Conservation (phyloP, 345 rosid species). For the Eucalyptus albens region DNA sequence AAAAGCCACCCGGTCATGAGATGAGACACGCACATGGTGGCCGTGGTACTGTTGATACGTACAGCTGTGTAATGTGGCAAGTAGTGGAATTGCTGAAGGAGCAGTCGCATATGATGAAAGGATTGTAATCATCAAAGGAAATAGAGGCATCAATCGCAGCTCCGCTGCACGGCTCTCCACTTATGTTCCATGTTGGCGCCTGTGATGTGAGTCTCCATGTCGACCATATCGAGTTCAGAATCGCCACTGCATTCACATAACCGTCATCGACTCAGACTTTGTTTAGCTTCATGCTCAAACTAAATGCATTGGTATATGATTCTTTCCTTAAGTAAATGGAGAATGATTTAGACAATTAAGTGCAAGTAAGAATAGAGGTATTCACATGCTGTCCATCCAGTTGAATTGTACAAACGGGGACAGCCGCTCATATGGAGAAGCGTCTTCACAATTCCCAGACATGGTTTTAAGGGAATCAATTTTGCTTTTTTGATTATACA, state of each 20-base stretch:
- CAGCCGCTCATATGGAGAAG: neutral
- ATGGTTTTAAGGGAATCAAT: neutral
- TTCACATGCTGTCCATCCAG: neutral
- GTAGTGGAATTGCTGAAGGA: conserved; percentile 9
- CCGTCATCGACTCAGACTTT: neutral
- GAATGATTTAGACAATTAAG: neutral
- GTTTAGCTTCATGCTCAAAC: neutral
- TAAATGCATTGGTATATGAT: neutral
- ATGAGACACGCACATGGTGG: neutral
- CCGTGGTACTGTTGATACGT: neutral
- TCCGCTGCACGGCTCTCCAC: conserved; percentile 53
- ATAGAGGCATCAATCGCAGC: conserved; percentile 11
- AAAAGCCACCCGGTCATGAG: neutral
- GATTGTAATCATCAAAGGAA: conserved; percentile 13
- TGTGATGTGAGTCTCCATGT: conserved; percentile 28
- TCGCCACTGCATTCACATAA: conserved; percentile 6
- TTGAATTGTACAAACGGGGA: neutral
- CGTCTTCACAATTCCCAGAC: neutral
- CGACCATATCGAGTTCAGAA: conserved; percentile 34
- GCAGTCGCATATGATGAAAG: conserved; percentile 62
- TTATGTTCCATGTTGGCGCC: conserved; percentile 25
- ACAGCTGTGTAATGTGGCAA: conserved; percentile 32
- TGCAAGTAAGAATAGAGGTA: neutral
- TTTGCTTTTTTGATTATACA: neutral
- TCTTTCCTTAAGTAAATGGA: neutral